phyloP scores from a whole-genome alignment of 2,329 filamentous ascomycete species.

The Lizonia empirigonia region DNA sequence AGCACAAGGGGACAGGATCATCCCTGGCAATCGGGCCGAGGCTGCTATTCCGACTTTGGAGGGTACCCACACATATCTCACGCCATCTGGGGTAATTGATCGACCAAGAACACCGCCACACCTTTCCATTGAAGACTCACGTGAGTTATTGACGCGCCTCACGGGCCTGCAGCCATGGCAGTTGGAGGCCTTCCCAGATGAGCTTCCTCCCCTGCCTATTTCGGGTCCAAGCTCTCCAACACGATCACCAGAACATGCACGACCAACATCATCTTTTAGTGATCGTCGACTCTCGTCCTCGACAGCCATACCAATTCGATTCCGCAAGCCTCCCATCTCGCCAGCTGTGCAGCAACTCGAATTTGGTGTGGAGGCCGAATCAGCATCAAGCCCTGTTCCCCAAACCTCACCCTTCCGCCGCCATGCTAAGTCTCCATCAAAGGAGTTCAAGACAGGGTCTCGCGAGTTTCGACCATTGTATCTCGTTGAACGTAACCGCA shows the following conservation, averaged over 20 bases:
- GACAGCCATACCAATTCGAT: slow-evolving; percentile 62
- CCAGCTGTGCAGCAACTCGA: slow-evolving; percentile 50
- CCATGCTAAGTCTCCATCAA: slow-evolving; percentile 56
- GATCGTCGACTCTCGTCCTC: slow-evolving; percentile 43
- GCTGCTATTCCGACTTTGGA: slow-evolving; percentile 36
- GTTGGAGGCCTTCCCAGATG: slow-evolving; percentile 43
- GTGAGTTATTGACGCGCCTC: slow-evolving; percentile 40
- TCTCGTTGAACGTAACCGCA: slow-evolving; percentile 70
- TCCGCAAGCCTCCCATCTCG: slow-evolving; percentile 56
- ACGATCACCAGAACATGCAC: slow-evolving; percentile 31
- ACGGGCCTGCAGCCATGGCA: slow-evolving; percentile 46
- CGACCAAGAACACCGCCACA: slow-evolving; percentile 41
- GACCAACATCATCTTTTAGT: slow-evolving; percentile 21
- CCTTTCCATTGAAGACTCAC: slow-evolving; percentile 40
- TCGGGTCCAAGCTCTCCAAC: slow-evolving; percentile 41
- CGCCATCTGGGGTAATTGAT: slow-evolving; percentile 27
- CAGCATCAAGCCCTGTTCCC: slow-evolving; percentile 25
- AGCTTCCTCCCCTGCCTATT: slow-evolving; percentile 41
- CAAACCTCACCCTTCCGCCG: slow-evolving; percentile 53
- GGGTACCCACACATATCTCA: slow-evolving; percentile 29
- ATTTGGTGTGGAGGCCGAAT: slow-evolving; percentile 46
- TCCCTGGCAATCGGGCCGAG: slow-evolving; percentile 43
- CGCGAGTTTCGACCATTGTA: slow-evolving; percentile 81
- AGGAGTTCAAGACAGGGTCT: slow-evolving; percentile 59
- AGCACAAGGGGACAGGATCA: slow-evolving; percentile 32